phyloP scores from a whole-genome alignment of 169 alveolate species.

The Plasmodium vinckei region DNA sequence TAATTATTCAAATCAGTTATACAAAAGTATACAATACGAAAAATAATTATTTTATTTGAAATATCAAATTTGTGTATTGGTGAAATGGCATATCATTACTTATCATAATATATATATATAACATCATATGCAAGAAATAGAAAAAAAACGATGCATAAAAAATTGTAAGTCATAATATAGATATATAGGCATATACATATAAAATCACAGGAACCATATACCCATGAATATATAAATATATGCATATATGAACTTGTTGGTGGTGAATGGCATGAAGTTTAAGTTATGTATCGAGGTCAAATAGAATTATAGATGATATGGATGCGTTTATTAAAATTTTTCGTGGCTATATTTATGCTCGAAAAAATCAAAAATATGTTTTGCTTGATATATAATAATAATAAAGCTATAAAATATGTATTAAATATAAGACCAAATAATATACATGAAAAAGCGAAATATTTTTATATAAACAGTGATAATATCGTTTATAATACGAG shows the following conservation, averaged over 20 bases:
- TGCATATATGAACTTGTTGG: not conserved
- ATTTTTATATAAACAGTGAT: conserved; percentile 2
- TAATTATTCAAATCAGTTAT: too few species aligned
- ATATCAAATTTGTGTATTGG: too few species aligned
- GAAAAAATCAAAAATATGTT: conserved; percentile 20
- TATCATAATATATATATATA: too few species aligned
- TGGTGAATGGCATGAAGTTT: too few species aligned
- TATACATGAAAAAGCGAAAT: conserved; percentile 8
- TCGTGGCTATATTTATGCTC: not conserved
- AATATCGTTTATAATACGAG: not conserved
- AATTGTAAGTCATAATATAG: too few species aligned
- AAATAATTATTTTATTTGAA: too few species aligned
- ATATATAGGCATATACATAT: too few species aligned
- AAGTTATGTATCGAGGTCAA: too few species aligned
- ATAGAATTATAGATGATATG: conserved; percentile 29
- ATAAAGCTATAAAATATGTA: conserved; percentile 14
- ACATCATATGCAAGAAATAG: too few species aligned
- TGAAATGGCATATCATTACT: too few species aligned
- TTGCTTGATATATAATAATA: conserved; percentile 19
- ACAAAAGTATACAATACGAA: too few species aligned
- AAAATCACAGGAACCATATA: not conserved
- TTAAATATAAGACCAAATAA: conserved; percentile 19
- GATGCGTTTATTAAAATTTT: conserved; percentile 8
- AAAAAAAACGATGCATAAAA: too few species aligned
- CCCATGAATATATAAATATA: not conserved